These are phyloP conservation scores for Symbiotaphrina buchneri DNA, from an alignment of 495 filamentous ascomycete species.

Conservation along the genomic window DNA sequence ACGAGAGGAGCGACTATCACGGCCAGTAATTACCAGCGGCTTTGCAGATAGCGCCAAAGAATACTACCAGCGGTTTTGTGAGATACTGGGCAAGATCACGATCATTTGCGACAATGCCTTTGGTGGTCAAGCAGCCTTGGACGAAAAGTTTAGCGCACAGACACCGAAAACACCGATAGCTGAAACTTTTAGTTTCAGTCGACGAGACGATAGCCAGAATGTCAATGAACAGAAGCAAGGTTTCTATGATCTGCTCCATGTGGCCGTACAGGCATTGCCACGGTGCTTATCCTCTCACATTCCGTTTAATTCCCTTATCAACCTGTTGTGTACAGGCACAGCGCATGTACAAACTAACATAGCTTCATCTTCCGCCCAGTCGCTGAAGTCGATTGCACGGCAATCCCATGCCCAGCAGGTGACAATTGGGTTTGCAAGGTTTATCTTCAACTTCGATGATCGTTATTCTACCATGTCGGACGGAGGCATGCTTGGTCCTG, in stretches of 20 bases:
- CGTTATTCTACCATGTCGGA: constrained; percentile 95
- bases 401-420: constrained; percentile 90
- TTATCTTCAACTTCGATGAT: constrained; percentile 96
- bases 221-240: constrained; percentile 72
- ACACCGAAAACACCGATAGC: constrained; percentile 86
- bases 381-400: constrained; percentile 81
- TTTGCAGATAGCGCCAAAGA: constrained; percentile 57
- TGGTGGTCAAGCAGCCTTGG: constrained; percentile 81
- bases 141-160: constrained; percentile 75
- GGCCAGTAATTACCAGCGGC: constrained; percentile 49
- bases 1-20: constrained; percentile 38
- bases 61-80: constrained; percentile 76
- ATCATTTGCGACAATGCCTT: constrained; percentile 91
- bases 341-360: constrained; percentile 89
- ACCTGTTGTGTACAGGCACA: constrained; percentile 86
- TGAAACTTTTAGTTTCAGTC: constrained; percentile 76
- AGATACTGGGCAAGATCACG: constrained; percentile 87
- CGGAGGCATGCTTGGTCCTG: constrained; percentile 85
- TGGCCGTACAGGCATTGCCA: constrained; percentile 85
- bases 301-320: constrained; percentile 84
- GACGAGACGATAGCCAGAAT: constrained; percentile 55
- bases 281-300: constrained; percentile 80
- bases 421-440: constrained; percentile 85
- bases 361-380: constrained; percentile 75
- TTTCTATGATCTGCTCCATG: constrained; percentile 87